These are phyloP conservation scores for Epichloe festucae DNA, from an alignment of 2,329 filamentous ascomycete species.

Conservation along the genomic window DNA sequence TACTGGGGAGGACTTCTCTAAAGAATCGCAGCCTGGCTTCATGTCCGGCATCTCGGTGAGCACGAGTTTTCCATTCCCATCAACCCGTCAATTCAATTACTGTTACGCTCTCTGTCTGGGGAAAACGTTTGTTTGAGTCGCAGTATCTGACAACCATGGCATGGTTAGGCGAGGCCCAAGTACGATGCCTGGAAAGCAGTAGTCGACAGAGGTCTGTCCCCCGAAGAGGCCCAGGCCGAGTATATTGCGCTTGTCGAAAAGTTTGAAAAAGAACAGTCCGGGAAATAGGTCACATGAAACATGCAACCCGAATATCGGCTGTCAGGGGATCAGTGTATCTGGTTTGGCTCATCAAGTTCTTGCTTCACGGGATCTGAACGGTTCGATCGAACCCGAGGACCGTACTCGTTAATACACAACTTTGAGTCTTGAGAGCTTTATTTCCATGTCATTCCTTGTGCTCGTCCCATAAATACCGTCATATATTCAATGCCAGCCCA, in stretches of 20 bases:
- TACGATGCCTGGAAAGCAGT: conserved; percentile 25
- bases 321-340: too few species aligned
- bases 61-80: neutral
- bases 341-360: too few species aligned
- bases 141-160: neutral
- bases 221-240: conserved; percentile 57
- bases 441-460: too few species aligned
- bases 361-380: too few species aligned
- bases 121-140: neutral
- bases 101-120: too few species aligned
- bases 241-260: conserved; percentile 64
- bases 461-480: neutral
- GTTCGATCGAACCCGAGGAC: too few species aligned
- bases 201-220: conserved; percentile 47
- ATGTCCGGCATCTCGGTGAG: neutral
- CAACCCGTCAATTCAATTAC: too few species aligned
- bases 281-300: too few species aligned
- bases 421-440: too few species aligned
- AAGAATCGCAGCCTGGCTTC: neutral
- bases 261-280: conserved; percentile 41
- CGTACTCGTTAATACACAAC: too few species aligned
- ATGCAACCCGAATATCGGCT: too few species aligned
- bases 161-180: neutral
- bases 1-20: neutral
- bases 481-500: neutral